Conservation (phyloP, 2,329 filamentous ascomycete genomes). For the Xylariaceae sp. region DNA sequence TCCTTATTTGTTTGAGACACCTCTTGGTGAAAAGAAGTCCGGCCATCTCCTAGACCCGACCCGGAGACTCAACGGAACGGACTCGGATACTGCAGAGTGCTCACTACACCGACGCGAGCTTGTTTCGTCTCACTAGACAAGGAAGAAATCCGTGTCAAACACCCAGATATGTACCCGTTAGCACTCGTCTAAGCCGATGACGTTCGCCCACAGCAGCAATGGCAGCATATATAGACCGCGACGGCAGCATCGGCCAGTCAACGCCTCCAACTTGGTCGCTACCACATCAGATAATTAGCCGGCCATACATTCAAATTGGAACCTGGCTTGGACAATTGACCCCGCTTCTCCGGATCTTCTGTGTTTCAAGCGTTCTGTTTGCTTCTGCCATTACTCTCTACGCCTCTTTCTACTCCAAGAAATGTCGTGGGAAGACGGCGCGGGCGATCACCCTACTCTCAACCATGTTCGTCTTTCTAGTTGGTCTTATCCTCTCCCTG, state of each 20-base stretch:
- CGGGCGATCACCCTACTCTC: slow-evolving; percentile 10
- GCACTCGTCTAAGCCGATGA: not conserved
- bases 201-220: slow-evolving; percentile 2
- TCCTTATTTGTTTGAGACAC: not conserved
- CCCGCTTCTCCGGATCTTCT: slow-evolving; percentile 19
- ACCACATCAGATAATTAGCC: slow-evolving; percentile 14
- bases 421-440: slow-evolving; percentile 5
- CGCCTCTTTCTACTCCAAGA: slow-evolving; percentile 13
- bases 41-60: not conserved
- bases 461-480: slow-evolving; percentile 12
- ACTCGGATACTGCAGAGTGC: not conserved
- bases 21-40: not conserved
- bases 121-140: not conserved
- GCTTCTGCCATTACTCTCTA: slow-evolving; percentile 18
- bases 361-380: slow-evolving; percentile 21
- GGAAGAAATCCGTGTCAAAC: not conserved
- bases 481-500: slow-evolving; percentile 6
- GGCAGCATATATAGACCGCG: not conserved
- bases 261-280: slow-evolving; percentile 12
- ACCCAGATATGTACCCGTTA: not conserved
- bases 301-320: slow-evolving; percentile 13
- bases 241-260: slow-evolving; percentile 7
- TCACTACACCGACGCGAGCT: not conserved
- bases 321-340: slow-evolving; percentile 21
- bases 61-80: not conserved